phyloP scores from a whole-genome alignment of 768 basidiomycete species.

The Russula sp. region DNA sequence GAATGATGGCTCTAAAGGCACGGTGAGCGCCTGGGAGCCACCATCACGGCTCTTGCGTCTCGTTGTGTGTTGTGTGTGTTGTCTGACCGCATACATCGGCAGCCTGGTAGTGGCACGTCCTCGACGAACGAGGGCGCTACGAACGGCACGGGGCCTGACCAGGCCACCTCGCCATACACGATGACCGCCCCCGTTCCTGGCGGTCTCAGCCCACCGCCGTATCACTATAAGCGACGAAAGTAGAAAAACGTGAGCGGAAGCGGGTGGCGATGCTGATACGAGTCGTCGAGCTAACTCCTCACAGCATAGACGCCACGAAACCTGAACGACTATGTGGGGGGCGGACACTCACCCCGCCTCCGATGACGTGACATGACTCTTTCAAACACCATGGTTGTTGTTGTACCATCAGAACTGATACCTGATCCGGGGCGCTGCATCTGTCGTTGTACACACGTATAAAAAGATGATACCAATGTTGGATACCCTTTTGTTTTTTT shows the following conservation, averaged over 20 bases:
- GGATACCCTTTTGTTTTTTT: constrained; percentile 13
- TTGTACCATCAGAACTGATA: constrained; percentile 17
- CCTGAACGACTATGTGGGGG: not conserved
- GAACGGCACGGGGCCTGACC: constrained; percentile 1
- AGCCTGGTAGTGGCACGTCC: constrained; percentile 75
- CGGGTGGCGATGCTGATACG: not conserved
- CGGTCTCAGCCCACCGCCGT: constrained; percentile 22
- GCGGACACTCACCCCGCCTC: not conserved
- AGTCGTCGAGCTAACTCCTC: not conserved
- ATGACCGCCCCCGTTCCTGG: constrained; percentile 17
- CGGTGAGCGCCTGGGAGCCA: constrained; percentile 84
- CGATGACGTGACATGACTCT: constrained; percentile 14
- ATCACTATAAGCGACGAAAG: constrained; percentile 17
- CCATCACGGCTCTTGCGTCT: constrained; percentile 64
- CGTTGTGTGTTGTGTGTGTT: constrained; percentile 59
- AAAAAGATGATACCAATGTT: constrained; percentile 15
- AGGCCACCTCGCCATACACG: constrained; percentile 14
- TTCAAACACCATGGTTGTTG: not conserved
- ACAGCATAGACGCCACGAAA: not conserved
- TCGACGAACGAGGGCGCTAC: constrained; percentile 27
- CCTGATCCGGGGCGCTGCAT: not conserved
- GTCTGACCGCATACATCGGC: constrained; percentile 87
- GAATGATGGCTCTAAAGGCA: constrained; percentile 63
- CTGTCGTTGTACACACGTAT: constrained; percentile 9
- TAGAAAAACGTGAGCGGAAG: not conserved